A percentile compares a stretch with the other conserved stretches of the same genome.
Evolutionary conservation across 441 rosid genomes (phyloP).

Genomic region (Erodium trifolium): DNA sequence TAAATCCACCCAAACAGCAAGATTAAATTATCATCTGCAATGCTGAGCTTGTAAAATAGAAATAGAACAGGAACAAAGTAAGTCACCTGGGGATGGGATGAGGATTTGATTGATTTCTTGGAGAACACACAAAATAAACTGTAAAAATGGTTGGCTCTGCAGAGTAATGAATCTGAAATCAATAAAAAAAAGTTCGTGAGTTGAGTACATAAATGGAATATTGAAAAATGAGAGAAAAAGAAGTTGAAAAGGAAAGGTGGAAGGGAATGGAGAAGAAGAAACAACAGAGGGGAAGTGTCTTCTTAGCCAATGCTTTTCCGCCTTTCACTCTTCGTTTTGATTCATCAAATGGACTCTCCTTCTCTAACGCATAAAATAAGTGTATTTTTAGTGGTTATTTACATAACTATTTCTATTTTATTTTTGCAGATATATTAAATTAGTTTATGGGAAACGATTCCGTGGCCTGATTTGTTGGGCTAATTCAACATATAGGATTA

Average conservation of each 20-base stretch:
- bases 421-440: too few relatives aligned
- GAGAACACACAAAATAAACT: neutral
- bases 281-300: neutral
- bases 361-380: neutral
- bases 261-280: neutral
- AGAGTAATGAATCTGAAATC: neutral
- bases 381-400: neutral
- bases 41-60: neutral
- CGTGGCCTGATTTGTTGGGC: too few relatives aligned
- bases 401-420: too few relatives aligned
- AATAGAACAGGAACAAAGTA: neutral
- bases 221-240: neutral
- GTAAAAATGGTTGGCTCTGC: neutral
- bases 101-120: neutral
- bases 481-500: too few relatives aligned
- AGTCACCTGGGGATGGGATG: neutral
- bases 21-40: neutral
- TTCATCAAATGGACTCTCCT: neutral
- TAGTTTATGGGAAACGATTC: too few relatives aligned
- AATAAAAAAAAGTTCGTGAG: neutral
- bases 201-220: neutral
- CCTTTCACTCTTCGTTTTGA: neutral
- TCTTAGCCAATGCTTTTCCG: neutral
- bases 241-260: neutral
- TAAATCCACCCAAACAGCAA: neutral